Evolutionary conservation across 1,284 basidiomycete species (phyloP).

Genomic region (Binderoboletus segoi): DNA sequence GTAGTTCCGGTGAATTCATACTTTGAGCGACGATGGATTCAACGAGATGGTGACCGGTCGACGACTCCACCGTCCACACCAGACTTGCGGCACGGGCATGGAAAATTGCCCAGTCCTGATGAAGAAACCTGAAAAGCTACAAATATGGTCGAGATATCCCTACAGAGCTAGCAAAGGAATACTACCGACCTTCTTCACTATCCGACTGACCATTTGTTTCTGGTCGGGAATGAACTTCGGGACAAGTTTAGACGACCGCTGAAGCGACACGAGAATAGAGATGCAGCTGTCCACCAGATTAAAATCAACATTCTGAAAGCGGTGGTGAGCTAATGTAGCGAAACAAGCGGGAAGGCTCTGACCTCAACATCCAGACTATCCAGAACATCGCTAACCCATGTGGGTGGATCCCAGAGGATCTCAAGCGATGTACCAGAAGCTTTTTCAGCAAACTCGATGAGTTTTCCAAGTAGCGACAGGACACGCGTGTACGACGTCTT

Average conservation of each 20-base stretch:
- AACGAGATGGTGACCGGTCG: conserved; percentile 63
- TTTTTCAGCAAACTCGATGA: conserved; percentile 48
- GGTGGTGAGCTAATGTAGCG: conserved; percentile 10
- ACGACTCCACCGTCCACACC: conserved; percentile 82
- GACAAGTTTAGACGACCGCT: conserved; percentile 50
- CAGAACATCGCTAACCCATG: conserved; percentile 58
- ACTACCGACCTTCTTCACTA: conserved; percentile 53
- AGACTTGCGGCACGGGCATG: conserved; percentile 84
- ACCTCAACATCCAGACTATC: conserved; percentile 57
- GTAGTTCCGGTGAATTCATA: conserved; percentile 57
- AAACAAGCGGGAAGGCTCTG: conserved; percentile 16
- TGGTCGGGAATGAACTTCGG: conserved; percentile 60
- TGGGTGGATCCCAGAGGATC: conserved; percentile 57
- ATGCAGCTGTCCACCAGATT: conserved; percentile 67
- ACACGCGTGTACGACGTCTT: conserved; percentile 54
- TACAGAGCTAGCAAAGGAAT: background rate
- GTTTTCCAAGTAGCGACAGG: conserved; percentile 51
- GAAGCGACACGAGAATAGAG: conserved; percentile 57
- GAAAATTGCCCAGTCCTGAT: conserved; percentile 66
- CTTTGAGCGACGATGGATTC: conserved; percentile 77
- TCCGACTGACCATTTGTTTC: conserved; percentile 53
- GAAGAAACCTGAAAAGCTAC: conserved; percentile 78
- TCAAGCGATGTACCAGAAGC: conserved; percentile 32
- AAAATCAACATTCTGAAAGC: conserved; percentile 60
- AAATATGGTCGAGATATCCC: conserved; percentile 10